A percentile compares a stretch with the other conserved stretches of the same genome.
These are phyloP conservation scores for Xylariaceae sp. DNA, from an alignment of 2,329 filamentous ascomycete species.

Conservation along the genomic window DNA sequence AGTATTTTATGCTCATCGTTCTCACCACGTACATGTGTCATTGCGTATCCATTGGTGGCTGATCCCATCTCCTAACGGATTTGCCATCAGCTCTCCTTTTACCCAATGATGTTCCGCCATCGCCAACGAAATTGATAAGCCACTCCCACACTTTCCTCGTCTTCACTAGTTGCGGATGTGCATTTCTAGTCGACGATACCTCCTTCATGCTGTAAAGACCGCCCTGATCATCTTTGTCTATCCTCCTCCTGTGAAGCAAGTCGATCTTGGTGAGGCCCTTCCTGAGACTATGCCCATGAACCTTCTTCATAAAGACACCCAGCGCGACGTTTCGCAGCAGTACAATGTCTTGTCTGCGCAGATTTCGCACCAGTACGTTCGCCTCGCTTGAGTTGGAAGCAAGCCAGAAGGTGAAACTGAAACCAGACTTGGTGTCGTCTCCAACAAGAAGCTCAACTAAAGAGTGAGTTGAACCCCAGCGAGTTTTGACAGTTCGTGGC, in stretches of 20 bases:
- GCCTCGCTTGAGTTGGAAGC: constrained; percentile 30
- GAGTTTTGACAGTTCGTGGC: constrained; percentile 65
- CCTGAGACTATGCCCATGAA: constrained; percentile 81
- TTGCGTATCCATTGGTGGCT: constrained; percentile 33
- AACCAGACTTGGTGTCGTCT: constrained; percentile 79
- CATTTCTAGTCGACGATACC: constrained; percentile 37
- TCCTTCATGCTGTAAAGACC: constrained; percentile 57
- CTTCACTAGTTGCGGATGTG: constrained; percentile 58
- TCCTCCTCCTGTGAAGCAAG: constrained; percentile 58
- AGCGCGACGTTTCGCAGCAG: constrained; percentile 78
- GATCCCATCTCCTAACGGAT: constrained; percentile 30
- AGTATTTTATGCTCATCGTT: too few species aligned
- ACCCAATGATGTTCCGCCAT: constrained; percentile 26
- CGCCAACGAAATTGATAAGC: constrained; percentile 67
- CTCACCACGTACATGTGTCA: too few species aligned
- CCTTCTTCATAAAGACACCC: constrained; percentile 68
- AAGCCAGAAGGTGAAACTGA: constrained; percentile 84
- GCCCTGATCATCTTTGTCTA: constrained; percentile 49
- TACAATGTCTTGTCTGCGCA: constrained; percentile 73
- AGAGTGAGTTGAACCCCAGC: constrained; percentile 59
- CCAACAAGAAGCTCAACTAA: constrained; percentile 78
- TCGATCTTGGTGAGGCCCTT: constrained; percentile 67
- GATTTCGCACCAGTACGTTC: constrained; percentile 27
- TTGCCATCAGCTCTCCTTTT: constrained; percentile 29
- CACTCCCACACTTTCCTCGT: constrained; percentile 69